A percentile compares a stretch with the other conserved stretches of the same genome.
Evolutionary conservation across 2,329 filamentous ascomycete species (phyloP).

Genomic region (Ramularia collo-cygni): DNA sequence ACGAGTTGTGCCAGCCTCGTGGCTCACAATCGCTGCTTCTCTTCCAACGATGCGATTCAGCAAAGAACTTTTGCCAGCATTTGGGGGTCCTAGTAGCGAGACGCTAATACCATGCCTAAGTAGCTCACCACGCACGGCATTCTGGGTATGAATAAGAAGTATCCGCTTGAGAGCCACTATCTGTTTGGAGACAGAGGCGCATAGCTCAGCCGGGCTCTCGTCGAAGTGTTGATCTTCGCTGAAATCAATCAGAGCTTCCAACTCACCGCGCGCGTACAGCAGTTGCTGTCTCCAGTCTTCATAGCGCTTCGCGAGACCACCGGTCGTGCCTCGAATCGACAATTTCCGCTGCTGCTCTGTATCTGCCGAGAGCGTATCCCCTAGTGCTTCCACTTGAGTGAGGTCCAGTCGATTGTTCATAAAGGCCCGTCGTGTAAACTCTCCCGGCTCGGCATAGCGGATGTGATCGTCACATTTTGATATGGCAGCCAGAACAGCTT

Average conservation of each 20-base stretch:
- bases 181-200: conserved; percentile 61
- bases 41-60: conserved; percentile 85
- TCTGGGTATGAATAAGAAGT: conserved; percentile 64
- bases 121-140: conserved; percentile 75
- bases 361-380: conserved; percentile 55
- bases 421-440: conserved; percentile 91
- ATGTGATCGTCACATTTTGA: conserved; percentile 38
- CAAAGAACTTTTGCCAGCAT: conserved; percentile 89
- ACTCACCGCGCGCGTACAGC: conserved; percentile 75
- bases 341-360: conserved; percentile 90
- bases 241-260: conserved; percentile 96
- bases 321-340: conserved; percentile 68
- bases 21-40: conserved; percentile 91
- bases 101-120: conserved; percentile 78
- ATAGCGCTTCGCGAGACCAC: conserved; percentile 63
- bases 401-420: conserved; percentile 78
- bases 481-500: conserved; percentile 75
- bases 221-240: conserved; percentile 97
- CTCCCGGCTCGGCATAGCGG: conserved; percentile 87
- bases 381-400: conserved; percentile 66
- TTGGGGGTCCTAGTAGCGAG: conserved; percentile 82
- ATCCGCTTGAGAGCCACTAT: conserved; percentile 55
- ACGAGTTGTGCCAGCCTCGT: conserved; percentile 85
- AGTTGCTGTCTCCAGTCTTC: conserved; percentile 73
- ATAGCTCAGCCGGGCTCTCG: conserved; percentile 67